Evolutionary conservation across 495 filamentous ascomycete species (phyloP).

Genomic region (Trichoderma virens): DNA sequence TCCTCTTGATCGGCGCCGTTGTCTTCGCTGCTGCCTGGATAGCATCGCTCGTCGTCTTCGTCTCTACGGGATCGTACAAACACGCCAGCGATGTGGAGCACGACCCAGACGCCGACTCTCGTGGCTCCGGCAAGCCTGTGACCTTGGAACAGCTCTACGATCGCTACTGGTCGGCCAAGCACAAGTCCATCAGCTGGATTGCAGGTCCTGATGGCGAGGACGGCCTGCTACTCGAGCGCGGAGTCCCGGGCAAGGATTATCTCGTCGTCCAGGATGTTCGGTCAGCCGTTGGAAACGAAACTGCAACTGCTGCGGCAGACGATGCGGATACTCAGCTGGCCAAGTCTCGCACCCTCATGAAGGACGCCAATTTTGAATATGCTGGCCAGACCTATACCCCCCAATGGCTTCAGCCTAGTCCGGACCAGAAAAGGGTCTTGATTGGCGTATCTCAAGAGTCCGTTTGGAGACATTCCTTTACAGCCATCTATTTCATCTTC

Average conservation of each 20-base stretch:
- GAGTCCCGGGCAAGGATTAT: slow-evolving; percentile 52
- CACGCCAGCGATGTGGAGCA: slow-evolving; percentile 53
- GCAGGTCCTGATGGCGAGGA: slow-evolving; percentile 77
- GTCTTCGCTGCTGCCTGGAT: slow-evolving; percentile 73
- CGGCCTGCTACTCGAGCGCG: slow-evolving; percentile 68
- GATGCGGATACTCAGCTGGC: slow-evolving; percentile 27
- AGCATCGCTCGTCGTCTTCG: slow-evolving; percentile 65
- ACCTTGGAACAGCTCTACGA: slow-evolving; percentile 72
- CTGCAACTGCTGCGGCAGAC: slow-evolving; percentile 21
- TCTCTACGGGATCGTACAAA: slow-evolving; percentile 58
- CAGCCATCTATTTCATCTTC: slow-evolving; percentile 84
- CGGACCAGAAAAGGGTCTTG: slow-evolving; percentile 76
- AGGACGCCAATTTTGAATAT: slow-evolving; percentile 53
- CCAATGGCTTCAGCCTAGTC: slow-evolving; percentile 62
- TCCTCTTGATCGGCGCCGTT: slow-evolving; percentile 59
- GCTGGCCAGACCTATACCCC: slow-evolving; percentile 44
- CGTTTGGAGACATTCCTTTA: slow-evolving; percentile 87
- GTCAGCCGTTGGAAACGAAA: slow-evolving; percentile 28
- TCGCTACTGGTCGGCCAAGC: slow-evolving; percentile 60
- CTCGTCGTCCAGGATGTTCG: slow-evolving; percentile 84
- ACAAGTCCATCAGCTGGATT: slow-evolving; percentile 81
- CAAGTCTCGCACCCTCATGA: slow-evolving; percentile 64
- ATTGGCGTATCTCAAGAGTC: slow-evolving; percentile 58
- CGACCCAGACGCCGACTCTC: slow-evolving; percentile 58
- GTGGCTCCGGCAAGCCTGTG: slow-evolving; percentile 66